Conservation (phyloP, 805 yeast species). For the Wickerhamiella sorbophila region DNA sequence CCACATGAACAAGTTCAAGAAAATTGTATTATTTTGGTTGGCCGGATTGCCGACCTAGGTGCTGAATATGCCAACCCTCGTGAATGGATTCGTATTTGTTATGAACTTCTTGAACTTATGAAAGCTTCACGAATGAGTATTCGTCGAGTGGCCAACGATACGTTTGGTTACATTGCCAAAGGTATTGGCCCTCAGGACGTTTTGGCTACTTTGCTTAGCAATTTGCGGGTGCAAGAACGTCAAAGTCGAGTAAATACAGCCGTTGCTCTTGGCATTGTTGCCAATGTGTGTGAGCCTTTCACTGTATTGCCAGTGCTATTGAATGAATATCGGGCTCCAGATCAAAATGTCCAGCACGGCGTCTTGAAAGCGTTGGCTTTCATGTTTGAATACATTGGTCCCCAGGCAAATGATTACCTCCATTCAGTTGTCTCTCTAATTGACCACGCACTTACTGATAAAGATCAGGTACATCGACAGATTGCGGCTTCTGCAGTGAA, state of each 20-base stretch:
- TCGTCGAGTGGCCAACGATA: conserved; percentile 70
- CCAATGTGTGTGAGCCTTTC: conserved; percentile 83
- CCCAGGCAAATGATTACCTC: conserved; percentile 64
- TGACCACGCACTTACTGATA: conserved; percentile 79
- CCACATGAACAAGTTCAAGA: conserved; percentile 86
- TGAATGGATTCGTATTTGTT: conserved; percentile 96
- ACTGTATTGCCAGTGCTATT: conserved; percentile 87
- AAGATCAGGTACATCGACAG: conserved; percentile 88
- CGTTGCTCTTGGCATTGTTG: conserved; percentile 94
- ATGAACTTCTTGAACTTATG: conserved; percentile 77
- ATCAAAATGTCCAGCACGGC: conserved; percentile 88
- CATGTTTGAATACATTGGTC: conserved; percentile 82
- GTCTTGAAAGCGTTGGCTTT: conserved; percentile 81
- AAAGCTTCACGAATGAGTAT: conserved; percentile 66
- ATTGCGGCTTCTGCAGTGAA: conserved; percentile 81
- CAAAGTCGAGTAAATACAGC: conserved; percentile 95
- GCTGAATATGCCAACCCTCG: conserved; percentile 75
- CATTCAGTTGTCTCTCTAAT: conserved; percentile 65
- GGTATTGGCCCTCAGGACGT: conserved; percentile 97
- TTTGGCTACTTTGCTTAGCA: conserved; percentile 65
- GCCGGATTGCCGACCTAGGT: conserved; percentile 64
- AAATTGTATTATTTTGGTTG: conserved; percentile 61
- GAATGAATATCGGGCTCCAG: conserved; percentile 91
- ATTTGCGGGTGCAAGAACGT: conserved; percentile 84
- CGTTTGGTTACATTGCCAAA: conserved; percentile 81